These are phyloP conservation scores for Euphorbia schlechtendalii DNA, from an alignment of 441 rosid species.

Conservation along the genomic window DNA sequence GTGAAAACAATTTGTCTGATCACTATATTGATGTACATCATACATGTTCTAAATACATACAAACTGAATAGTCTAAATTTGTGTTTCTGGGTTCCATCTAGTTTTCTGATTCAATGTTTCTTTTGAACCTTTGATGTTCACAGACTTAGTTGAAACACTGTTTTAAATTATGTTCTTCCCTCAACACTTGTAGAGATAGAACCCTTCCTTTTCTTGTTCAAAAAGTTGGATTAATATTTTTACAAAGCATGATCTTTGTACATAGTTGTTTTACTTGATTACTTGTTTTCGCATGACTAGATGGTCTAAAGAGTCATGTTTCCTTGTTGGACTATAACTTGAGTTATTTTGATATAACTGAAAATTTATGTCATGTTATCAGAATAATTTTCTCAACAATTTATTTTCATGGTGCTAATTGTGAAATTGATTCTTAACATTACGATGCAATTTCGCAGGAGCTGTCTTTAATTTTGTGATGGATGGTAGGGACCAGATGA, in stretches of 20 bases:
- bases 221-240: background rate
- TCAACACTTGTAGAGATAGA: no score
- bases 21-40: no score
- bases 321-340: no score
- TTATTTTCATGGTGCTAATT: background rate
- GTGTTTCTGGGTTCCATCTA: no score
- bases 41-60: no score
- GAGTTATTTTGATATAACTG: background rate
- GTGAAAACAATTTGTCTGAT: background rate
- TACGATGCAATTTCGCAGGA: conserved; percentile 40
- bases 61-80: no score
- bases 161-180: no score
- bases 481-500: conserved; percentile 32
- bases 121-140: no score
- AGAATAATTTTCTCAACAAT: background rate
- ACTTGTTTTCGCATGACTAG: background rate
- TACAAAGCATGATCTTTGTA: background rate
- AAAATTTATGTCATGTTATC: background rate
- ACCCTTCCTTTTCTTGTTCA: no score
- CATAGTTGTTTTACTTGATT: background rate
- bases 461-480: conserved; percentile 77
- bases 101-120: no score
- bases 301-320: no score
- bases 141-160: no score
- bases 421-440: conserved; percentile 5